Evolutionary conservation across 495 filamentous ascomycete species (phyloP), one percentile per base, ranked within the genome.

Genomic region (Hamigera avellanea): DNA sequence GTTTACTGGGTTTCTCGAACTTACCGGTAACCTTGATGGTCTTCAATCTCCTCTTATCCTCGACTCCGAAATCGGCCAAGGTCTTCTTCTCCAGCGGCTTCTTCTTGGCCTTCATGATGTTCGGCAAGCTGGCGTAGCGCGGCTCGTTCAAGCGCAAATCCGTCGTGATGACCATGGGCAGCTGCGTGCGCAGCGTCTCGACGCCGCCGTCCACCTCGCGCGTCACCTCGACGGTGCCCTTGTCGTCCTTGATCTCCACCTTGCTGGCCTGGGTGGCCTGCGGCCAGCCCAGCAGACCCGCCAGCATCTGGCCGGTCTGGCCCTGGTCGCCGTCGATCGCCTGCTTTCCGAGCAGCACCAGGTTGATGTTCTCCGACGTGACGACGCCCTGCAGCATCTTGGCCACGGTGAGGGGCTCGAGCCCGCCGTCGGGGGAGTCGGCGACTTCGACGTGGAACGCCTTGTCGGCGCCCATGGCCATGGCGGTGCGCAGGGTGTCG

Each of bases 71-170:
- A 55, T 96, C 89, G 33, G 58, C 74, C 55, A 93, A 53, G 32
- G 66, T 83, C 74, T 83, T 82, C 80, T 93, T 96, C 59, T 86
- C 84, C 47, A 98, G 50, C 48, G 81, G 81, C 78, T 96, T 98
- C 83, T 96, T 98, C 82, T 96, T 96, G 37, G 91, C 91, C 78
- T 95, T 96, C 93, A 98, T 98, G 41, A 98, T 96, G 61, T 95
- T 95, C 48, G 86, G 89, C 70, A 98, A 56, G 58, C 76, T 93
- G 35, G 87, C 89, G 62, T 95, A 98, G 35, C 93, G 64, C 37
- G 91, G 93, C 73, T 93, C 83, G 57, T 98, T 96, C 62, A 98
- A 63, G 29, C 91, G 67, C 61, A 98, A 58, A 75, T 98, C 91
- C 42, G 91, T 93, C 41, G 91, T 98, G 40, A 98, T 78, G 14